Evolutionary conservation across 495 filamentous ascomycete species (phyloP).

Genomic region (Aspergillus ostianus): DNA sequence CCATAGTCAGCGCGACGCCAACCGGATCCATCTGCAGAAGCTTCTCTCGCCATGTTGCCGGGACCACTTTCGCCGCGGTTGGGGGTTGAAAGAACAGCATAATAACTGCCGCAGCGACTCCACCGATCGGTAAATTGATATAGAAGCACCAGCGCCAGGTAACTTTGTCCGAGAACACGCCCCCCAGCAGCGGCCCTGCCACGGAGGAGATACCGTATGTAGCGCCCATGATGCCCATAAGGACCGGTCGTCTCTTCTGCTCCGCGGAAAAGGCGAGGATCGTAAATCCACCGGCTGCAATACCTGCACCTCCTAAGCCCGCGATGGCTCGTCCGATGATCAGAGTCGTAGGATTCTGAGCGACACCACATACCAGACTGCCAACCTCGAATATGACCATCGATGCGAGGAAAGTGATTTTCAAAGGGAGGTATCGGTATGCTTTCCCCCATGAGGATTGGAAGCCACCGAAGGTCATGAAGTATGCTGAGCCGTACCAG

Average conservation of each 20-base stretch:
- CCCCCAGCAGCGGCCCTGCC: conserved; percentile 56
- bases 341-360: conserved; percentile 41
- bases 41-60: conserved; percentile 24
- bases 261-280: conserved; percentile 49
- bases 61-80: conserved; percentile 25
- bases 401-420: conserved; percentile 37
- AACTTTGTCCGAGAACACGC: conserved; percentile 54
- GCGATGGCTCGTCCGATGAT: conserved; percentile 47
- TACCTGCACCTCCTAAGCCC: conserved; percentile 40
- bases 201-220: conserved; percentile 29
- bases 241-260: conserved; percentile 29
- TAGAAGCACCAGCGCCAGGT: conserved; percentile 62
- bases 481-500: conserved; percentile 49
- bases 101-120: conserved; percentile 48
- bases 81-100: conserved; percentile 44
- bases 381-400: conserved; percentile 44
- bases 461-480: conserved; percentile 40
- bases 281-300: conserved; percentile 52
- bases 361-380: conserved; percentile 41
- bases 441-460: conserved; percentile 48
- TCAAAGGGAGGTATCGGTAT: conserved; percentile 38
- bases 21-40: conserved; percentile 36
- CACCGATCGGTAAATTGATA: conserved; percentile 63
- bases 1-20: conserved; percentile 46
- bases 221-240: not conserved